Conservation (phyloP, 345 rosid genomes). For the Sapria himalayana region DNA sequence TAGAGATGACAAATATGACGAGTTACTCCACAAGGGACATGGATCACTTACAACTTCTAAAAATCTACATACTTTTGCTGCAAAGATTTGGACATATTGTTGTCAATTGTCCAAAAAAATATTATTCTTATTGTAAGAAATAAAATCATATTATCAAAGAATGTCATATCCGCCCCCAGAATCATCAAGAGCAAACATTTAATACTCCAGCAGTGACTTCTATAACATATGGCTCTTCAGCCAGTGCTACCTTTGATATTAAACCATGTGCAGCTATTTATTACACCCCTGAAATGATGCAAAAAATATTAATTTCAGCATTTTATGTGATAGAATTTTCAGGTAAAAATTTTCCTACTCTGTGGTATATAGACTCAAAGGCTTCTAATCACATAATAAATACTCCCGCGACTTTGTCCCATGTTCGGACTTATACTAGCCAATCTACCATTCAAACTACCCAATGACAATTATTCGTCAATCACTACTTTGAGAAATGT, state of each 20-base stretch:
- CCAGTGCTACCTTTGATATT: background rate
- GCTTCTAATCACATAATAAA: constrained; percentile 1
- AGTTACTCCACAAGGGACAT: too few relatives aligned
- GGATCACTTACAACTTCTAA: too few relatives aligned
- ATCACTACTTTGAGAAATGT: background rate
- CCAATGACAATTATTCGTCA: background rate
- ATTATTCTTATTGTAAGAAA: constrained; percentile 4
- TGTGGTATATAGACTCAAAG: background rate
- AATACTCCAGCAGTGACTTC: background rate
- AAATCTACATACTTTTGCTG: background rate
- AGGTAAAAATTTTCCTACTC: background rate
- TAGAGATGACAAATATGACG: too few relatives aligned
- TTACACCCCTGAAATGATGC: background rate
- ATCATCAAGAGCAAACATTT: background rate
- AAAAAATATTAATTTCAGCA: background rate
- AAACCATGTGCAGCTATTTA: background rate
- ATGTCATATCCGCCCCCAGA: background rate
- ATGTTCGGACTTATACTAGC: background rate
- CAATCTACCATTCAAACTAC: background rate
- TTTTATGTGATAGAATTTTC: background rate
- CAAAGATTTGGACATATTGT: constrained; percentile 1
- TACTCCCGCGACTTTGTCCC: background rate
- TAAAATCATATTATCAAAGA: constrained; percentile 1
- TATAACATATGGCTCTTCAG: background rate
- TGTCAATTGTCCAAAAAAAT: background rate